Evolutionary conservation across 495 filamentous ascomycete species (phyloP).

Genomic region (Margaritispora aquatica): DNA sequence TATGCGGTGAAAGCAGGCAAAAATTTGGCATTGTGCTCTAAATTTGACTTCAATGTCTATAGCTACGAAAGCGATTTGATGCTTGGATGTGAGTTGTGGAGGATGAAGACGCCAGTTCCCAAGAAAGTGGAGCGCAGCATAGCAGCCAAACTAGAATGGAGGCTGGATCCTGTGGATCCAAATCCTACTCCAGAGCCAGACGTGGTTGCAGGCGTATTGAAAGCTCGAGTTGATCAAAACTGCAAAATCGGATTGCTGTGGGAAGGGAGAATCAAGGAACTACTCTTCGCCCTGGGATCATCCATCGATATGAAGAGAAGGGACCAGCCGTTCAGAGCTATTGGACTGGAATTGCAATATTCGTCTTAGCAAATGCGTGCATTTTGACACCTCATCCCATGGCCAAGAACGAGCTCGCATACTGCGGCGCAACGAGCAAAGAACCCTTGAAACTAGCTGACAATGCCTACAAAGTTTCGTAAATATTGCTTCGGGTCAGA

Average conservation of each 20-base stretch:
- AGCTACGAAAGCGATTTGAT: conserved; percentile 94
- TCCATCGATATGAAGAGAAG: conserved; percentile 67
- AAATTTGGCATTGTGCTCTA: conserved; percentile 75
- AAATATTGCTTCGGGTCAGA: background rate
- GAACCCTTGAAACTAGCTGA: background rate
- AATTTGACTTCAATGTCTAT: conserved; percentile 96
- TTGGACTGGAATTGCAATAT: conserved; percentile 87
- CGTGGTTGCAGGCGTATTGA: conserved; percentile 78
- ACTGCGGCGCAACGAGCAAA: background rate
- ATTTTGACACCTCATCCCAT: background rate
- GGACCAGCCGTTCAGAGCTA: conserved; percentile 61
- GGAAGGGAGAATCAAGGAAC: conserved; percentile 89
- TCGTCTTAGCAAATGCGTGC: conserved; percentile 60
- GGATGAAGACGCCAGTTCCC: conserved; percentile 31
- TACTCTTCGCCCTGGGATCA: conserved; percentile 85
- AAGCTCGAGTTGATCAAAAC: conserved; percentile 80
- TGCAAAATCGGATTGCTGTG: conserved; percentile 79
- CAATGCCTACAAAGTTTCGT: background rate
- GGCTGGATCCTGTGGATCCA: conserved; percentile 29
- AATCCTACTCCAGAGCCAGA: conserved; percentile 37
- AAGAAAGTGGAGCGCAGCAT: conserved; percentile 41
- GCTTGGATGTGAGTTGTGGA: conserved; percentile 87
- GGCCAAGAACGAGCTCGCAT: background rate
- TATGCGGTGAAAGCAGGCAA: conserved; percentile 83
- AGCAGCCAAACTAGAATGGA: conserved; percentile 49